Conservation (phyloP, 495 filamentous ascomycete species). For the Penicillium coprophilum region DNA sequence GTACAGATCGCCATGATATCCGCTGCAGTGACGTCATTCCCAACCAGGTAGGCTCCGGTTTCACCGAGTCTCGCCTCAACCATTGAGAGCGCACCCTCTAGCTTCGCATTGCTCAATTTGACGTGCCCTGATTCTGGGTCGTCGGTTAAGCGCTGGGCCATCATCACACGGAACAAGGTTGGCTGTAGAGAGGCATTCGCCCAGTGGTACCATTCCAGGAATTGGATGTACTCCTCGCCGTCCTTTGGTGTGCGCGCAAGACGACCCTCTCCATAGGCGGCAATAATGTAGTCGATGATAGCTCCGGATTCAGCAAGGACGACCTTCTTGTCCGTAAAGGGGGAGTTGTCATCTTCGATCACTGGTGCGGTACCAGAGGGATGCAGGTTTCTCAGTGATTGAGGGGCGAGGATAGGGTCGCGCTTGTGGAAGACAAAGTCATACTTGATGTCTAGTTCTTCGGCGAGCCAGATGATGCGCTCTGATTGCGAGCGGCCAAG, state of each 20-base stretch:
- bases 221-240: constrained; percentile 50
- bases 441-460: constrained; percentile 59
- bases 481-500: constrained; percentile 57
- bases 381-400: constrained; percentile 52
- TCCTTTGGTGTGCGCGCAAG: constrained; percentile 42
- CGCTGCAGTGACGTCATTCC: constrained; percentile 58
- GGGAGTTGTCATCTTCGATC: constrained; percentile 48
- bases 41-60: constrained; percentile 55
- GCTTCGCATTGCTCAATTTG: constrained; percentile 12
- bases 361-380: constrained; percentile 55
- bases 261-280: constrained; percentile 47
- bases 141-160: constrained; percentile 12
- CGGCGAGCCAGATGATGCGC: constrained; percentile 61
- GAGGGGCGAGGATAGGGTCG: constrained; percentile 51
- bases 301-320: constrained; percentile 55
- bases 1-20: constrained; percentile 59
- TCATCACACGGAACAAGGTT: constrained; percentile 27
- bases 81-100: constrained; percentile 27
- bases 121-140: constrained; percentile 13
- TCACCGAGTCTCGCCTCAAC: constrained; percentile 47
- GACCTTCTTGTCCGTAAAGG: constrained; percentile 30
- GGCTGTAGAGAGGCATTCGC: constrained; percentile 57
- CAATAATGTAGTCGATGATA: constrained; percentile 56
- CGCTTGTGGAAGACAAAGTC: constrained; percentile 51
- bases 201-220: constrained; percentile 62